These are phyloP conservation scores for Jacaranda copaia DNA, from an alignment of 257 asterid species.

Conservation along the genomic window DNA sequence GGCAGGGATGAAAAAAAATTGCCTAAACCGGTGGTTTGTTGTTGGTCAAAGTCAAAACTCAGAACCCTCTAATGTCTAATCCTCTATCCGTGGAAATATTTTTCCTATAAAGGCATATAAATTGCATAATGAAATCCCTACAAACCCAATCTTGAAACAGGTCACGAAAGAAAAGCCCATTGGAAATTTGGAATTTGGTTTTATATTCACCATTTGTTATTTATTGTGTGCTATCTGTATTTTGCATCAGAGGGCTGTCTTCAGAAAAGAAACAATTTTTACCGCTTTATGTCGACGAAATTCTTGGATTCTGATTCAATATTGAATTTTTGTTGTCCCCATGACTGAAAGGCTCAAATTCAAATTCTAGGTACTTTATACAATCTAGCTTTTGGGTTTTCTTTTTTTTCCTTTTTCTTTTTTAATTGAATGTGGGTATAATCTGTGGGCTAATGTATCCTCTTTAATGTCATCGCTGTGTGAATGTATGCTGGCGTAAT, in stretches of 20 bases:
- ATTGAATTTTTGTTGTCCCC: conserved; percentile 35
- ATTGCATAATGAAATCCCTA: conserved; percentile 35
- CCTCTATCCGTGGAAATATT: conserved; percentile 33
- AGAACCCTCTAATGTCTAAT: conserved; percentile 17
- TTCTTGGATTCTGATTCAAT: conserved; percentile 25
- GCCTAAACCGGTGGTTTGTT: conserved; percentile 56
- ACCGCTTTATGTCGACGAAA: background rate
- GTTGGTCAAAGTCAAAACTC: conserved; percentile 53
- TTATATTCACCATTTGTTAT: conserved; percentile 15
- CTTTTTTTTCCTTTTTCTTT: background rate
- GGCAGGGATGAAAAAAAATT: conserved; percentile 49
- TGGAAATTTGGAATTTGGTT: conserved; percentile 36
- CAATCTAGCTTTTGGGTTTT: background rate
- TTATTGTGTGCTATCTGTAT: conserved; percentile 29
- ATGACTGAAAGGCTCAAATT: conserved; percentile 38
- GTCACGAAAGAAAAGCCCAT: conserved; percentile 40
- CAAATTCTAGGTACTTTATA: conserved; percentile 42
- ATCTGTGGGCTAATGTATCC: conserved; percentile 8
- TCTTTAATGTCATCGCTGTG: conserved; percentile 3
- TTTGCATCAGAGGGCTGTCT: conserved; percentile 36
- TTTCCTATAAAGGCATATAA: conserved; percentile 35
- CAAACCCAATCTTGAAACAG: conserved; percentile 45
- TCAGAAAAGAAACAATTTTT: conserved; percentile 29
- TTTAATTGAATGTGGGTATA: conserved; percentile 14
- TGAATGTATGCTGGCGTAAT: conserved; percentile 17